These are phyloP conservation scores for Aethionema arabicum DNA, from an alignment of 345 rosid genomes.

Conservation along the genomic window DNA sequence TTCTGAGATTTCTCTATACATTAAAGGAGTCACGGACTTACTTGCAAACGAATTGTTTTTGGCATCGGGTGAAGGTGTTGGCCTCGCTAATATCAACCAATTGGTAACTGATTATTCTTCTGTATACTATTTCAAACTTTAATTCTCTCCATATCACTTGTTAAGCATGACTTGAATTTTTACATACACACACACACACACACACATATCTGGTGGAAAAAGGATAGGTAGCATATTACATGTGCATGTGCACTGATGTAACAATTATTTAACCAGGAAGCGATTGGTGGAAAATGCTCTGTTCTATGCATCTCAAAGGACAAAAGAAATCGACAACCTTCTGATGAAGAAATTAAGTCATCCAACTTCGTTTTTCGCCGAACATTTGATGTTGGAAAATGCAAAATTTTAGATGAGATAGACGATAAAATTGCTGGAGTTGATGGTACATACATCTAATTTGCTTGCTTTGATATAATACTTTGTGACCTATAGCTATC, in stretches of 20 bases:
- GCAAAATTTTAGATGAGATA: conserved; percentile 45
- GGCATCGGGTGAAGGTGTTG: conserved; percentile 80
- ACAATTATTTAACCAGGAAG: conserved; percentile 54
- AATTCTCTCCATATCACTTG: conserved; percentile 9
- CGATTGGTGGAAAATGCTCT: conserved; percentile 85
- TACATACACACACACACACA: neutral
- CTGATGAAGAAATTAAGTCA: conserved; percentile 48
- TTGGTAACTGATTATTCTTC: conserved; percentile 56
- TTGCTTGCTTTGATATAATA: conserved; percentile 16
- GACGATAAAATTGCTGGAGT: conserved; percentile 63
- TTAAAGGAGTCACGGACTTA: conserved; percentile 37
- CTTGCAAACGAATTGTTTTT: conserved; percentile 68
- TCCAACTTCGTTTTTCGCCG: conserved; percentile 68
- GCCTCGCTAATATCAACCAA: conserved; percentile 66
- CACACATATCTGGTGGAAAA: conserved; percentile 3
- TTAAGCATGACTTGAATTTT: conserved; percentile 14
- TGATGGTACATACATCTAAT: conserved; percentile 52
- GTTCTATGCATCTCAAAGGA: conserved; percentile 83
- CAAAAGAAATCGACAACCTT: conserved; percentile 62
- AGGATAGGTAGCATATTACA: conserved; percentile 6
- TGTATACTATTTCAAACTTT: neutral
- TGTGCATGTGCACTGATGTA: conserved; percentile 21
- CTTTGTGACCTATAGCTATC: conserved; percentile 19
- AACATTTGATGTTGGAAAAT: conserved; percentile 66
- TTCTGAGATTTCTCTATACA: conserved; percentile 51